These are phyloP conservation scores for Rubus idaeus DNA, from an alignment of 306 rosid genomes.

Conservation along the genomic window DNA sequence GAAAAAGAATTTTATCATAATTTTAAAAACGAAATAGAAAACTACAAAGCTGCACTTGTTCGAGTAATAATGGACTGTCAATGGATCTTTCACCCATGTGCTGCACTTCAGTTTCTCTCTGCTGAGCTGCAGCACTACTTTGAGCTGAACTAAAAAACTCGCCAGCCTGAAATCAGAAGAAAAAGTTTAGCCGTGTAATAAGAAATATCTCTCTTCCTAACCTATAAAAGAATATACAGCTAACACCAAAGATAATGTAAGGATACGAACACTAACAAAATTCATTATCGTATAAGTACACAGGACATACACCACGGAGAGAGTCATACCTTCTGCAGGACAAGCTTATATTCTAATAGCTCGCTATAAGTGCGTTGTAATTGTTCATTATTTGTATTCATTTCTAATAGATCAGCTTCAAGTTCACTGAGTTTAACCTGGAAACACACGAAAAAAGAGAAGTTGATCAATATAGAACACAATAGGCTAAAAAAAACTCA, in stretches of 20 bases:
- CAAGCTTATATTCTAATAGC: conserved; percentile 71
- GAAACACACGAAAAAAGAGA: conserved; percentile 1
- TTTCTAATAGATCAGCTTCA: conserved; percentile 73
- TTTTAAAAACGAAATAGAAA: background rate
- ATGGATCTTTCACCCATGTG: conserved; percentile 52
- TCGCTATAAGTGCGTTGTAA: conserved; percentile 63
- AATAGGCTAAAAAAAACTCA: background rate
- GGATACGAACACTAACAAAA: background rate
- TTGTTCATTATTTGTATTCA: conserved; percentile 67
- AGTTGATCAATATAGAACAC: conserved; percentile 8
- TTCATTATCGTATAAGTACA: no score
- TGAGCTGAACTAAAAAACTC: conserved; percentile 68
- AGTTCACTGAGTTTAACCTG: conserved; percentile 75
- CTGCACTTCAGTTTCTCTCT: conserved; percentile 51
- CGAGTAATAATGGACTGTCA: conserved; percentile 70
- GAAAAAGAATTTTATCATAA: conserved; percentile 16
- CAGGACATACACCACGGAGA: no score
- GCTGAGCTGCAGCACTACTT: conserved; percentile 54
- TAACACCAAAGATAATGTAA: background rate
- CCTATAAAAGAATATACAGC: no score
- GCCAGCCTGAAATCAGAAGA: conserved; percentile 57
- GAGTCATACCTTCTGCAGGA: conserved; percentile 64
- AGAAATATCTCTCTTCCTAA: background rate
- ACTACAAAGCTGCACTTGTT: conserved; percentile 50
- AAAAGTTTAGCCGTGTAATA: background rate